phyloP scores from a whole-genome alignment of 331 rosid genomes.

The Arachis monticola region DNA sequence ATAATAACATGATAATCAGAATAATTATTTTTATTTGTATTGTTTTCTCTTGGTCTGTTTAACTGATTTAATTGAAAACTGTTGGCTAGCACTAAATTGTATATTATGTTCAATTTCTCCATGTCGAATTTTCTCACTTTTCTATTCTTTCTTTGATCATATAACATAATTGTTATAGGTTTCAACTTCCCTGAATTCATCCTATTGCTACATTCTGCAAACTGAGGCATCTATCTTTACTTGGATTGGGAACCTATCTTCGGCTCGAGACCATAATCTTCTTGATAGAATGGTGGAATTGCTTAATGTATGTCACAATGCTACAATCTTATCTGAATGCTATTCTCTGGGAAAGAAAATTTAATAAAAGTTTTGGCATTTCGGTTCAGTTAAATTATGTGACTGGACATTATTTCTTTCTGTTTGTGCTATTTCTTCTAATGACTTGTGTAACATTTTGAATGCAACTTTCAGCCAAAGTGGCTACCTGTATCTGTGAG shows the following conservation, averaged over 20 bases:
- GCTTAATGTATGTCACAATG: conserved; percentile 63
- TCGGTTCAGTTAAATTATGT: conserved; percentile 7
- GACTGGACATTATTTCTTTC: neutral
- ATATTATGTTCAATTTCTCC: conserved; percentile 10
- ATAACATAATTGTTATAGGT: conserved; percentile 58
- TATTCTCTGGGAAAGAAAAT: conserved; percentile 19
- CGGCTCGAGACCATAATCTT: conserved; percentile 81
- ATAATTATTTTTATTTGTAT: no score
- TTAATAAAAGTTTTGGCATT: conserved; percentile 21
- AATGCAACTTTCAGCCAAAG: conserved; percentile 63
- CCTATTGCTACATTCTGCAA: conserved; percentile 89
- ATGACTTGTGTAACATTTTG: conserved; percentile 16
- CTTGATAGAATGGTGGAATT: conserved; percentile 84
- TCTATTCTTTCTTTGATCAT: conserved; percentile 26
- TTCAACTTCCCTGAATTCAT: conserved; percentile 82
- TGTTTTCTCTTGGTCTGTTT: no score
- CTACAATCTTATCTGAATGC: neutral
- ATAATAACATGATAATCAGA: no score
- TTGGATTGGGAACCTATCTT: conserved; percentile 90
- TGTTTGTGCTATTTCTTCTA: conserved; percentile 13
- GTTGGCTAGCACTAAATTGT: conserved; percentile 12
- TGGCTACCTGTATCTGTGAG: conserved; percentile 82
- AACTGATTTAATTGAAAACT: neutral
- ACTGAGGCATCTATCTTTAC: conserved; percentile 63
- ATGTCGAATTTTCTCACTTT: conserved; percentile 16